A percentile compares a stretch with the other conserved stretches of the same genome.
Evolutionary conservation across 306 rosid genomes (phyloP).

Genomic region (Medicago ruthenica): DNA sequence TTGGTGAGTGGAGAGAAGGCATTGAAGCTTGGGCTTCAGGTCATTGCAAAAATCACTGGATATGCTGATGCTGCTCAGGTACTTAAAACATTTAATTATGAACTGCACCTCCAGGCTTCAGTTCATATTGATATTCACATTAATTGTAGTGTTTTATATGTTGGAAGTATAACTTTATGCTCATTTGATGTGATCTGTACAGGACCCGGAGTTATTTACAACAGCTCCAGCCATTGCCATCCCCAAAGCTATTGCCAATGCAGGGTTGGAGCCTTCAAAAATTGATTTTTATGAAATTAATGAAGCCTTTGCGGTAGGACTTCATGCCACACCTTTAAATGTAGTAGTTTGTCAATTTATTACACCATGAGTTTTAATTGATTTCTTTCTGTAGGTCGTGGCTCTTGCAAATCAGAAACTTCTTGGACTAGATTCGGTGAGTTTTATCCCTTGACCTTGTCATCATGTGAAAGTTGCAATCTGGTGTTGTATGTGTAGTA

Average conservation of each 20-base stretch:
- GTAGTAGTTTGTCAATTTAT: constrained; percentile 31
- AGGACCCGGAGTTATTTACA: constrained; percentile 97
- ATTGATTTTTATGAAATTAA: constrained; percentile 92
- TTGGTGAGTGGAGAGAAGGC: constrained; percentile 94
- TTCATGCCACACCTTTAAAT: constrained; percentile 15
- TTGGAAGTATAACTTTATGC: constrained; percentile 29
- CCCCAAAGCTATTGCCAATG: constrained; percentile 88
- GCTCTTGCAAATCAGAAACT: constrained; percentile 97
- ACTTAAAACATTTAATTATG: constrained; percentile 37
- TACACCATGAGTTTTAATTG: constrained; percentile 30
- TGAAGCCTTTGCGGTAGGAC: constrained; percentile 93
- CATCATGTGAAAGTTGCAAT: constrained; percentile 13
- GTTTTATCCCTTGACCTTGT: constrained; percentile 45
- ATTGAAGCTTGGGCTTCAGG: constrained; percentile 83
- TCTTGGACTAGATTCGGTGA: constrained; percentile 82
- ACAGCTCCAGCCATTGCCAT: constrained; percentile 97
- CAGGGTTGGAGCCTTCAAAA: constrained; percentile 82
- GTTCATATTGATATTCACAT: constrained; percentile 25
- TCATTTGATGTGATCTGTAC: constrained; percentile 44
- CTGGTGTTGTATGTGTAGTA: background rate
- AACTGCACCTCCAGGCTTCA: constrained; percentile 18
- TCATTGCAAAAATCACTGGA: constrained; percentile 90
- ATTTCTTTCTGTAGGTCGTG: constrained; percentile 69
- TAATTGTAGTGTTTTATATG: constrained; percentile 4
- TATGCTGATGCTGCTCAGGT: constrained; percentile 99